These are phyloP conservation scores for Podospora australis DNA, from an alignment of 495 filamentous ascomycete genomes.

Conservation along the genomic window DNA sequence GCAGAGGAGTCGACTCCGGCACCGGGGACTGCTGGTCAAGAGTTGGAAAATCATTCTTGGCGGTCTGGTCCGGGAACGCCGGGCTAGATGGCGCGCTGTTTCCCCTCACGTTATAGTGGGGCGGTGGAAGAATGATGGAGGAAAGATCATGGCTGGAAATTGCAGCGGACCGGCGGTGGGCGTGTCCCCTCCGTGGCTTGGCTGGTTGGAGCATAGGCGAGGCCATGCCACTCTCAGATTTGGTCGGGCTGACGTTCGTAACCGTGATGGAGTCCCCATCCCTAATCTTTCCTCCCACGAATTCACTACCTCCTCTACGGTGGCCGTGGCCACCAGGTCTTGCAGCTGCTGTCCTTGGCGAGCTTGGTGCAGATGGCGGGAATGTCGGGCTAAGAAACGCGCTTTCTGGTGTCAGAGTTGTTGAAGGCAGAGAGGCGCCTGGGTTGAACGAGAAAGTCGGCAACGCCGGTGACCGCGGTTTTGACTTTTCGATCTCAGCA, in stretches of 20 bases:
- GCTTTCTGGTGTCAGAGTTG: conserved; percentile 18
- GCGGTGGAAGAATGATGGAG: conserved; percentile 60
- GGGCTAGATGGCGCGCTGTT: conserved; percentile 66
- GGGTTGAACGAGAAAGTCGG: conserved; percentile 65
- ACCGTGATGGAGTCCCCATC: conserved; percentile 48
- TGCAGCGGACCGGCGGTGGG: conserved; percentile 78
- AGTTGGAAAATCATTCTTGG: conserved; percentile 34
- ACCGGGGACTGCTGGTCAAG: conserved; percentile 9
- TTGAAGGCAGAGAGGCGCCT: conserved; percentile 28
- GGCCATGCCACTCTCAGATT: conserved; percentile 50
- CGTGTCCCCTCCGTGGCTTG: conserved; percentile 62
- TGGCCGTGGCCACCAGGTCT: conserved; percentile 51
- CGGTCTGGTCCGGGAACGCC: conserved; percentile 36
- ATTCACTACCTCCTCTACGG: conserved; percentile 68
- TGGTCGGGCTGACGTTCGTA: conserved; percentile 58
- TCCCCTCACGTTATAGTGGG: conserved; percentile 41
- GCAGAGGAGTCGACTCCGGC: conserved; percentile 1
- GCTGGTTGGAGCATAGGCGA: conserved; percentile 44
- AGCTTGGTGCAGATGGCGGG: conserved; percentile 31
- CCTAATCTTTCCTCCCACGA: conserved; percentile 66
- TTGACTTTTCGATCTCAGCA: conserved; percentile 14
- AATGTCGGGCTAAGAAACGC: conserved; percentile 38
- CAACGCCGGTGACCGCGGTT: conserved; percentile 39
- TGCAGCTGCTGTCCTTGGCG: conserved; percentile 38
- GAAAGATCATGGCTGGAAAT: conserved; percentile 75